A percentile compares a stretch with the other conserved stretches of the same genome.
Evolutionary conservation across 169 alveolate species (phyloP).

Genomic region (Cryptosporidium parvum): DNA sequence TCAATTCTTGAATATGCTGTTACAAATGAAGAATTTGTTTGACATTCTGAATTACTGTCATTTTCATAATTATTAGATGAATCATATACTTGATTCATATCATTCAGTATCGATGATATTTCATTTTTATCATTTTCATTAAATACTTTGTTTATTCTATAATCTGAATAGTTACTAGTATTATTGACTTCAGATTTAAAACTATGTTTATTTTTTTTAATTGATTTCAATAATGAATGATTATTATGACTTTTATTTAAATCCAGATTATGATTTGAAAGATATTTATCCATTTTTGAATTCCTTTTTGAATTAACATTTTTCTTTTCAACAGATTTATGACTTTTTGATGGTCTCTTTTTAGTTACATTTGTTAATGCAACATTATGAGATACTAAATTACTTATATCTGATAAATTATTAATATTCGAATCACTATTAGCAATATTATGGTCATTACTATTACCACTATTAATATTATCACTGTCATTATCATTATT

Average conservation of each 20-base stretch:
- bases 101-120: background rate
- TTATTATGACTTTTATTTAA: background rate
- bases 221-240: background rate
- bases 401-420: slow-evolving; percentile 17
- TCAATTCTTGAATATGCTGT: slow-evolving; percentile 49
- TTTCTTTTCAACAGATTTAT: slow-evolving; percentile 16
- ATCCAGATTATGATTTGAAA: background rate
- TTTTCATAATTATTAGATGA: slow-evolving; percentile 4
- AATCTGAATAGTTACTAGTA: background rate
- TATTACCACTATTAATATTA: background rate
- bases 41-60: slow-evolving; percentile 52
- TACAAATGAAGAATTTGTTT: slow-evolving; percentile 35
- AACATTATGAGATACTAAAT: slow-evolving; percentile 63
- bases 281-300: background rate
- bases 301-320: background rate
- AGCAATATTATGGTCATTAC: background rate
- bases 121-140: background rate
- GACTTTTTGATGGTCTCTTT: slow-evolving; percentile 46
- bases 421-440: background rate
- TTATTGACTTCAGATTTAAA: background rate
- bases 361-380: slow-evolving; percentile 36
- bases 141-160: background rate
- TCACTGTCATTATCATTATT: slow-evolving; percentile 1
- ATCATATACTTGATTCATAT: background rate
- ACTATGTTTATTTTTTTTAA: background rate